Conservation (phyloP, 1,284 basidiomycete species). For the Abortiporus biennis region DNA sequence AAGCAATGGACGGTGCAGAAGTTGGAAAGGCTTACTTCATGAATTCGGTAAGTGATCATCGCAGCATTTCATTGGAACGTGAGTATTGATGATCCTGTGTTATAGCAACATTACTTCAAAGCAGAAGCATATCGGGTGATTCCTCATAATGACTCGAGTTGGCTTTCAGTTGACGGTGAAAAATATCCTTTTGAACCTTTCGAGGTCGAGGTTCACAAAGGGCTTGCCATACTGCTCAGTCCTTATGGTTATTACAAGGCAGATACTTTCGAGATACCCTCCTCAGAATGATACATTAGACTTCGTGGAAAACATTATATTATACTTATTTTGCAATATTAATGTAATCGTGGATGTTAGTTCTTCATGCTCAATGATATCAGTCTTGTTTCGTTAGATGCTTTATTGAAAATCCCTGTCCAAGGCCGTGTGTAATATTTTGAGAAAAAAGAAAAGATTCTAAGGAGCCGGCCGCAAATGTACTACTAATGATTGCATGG, state of each 20-base stretch:
- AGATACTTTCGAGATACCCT: conserved; percentile 34
- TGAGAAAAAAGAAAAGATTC: no score
- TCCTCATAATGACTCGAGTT: conserved; percentile 49
- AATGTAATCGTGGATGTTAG: no score
- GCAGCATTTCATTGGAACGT: not conserved
- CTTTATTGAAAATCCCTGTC: no score
- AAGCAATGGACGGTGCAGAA: conserved; percentile 61
- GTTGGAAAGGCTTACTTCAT: conserved; percentile 68
- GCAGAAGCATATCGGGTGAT: conserved; percentile 72
- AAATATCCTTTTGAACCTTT: conserved; percentile 73
- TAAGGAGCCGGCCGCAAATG: no score
- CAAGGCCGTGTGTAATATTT: no score
- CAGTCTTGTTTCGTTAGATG: no score
- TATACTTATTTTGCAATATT: no score
- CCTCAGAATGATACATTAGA: no score
- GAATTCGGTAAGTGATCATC: conserved; percentile 39
- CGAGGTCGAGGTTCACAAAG: conserved; percentile 77
- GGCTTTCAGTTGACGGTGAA: conserved; percentile 81
- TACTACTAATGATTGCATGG: no score
- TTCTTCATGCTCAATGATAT: no score
- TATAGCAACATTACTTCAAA: conserved; percentile 77
- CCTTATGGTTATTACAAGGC: conserved; percentile 61
- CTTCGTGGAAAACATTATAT: no score
- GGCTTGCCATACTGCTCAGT: conserved; percentile 67
- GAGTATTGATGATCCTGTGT: conserved; percentile 2